phyloP scores from a whole-genome alignment of 2,329 filamentous ascomycete genomes.

The Fusarium sp. region DNA sequence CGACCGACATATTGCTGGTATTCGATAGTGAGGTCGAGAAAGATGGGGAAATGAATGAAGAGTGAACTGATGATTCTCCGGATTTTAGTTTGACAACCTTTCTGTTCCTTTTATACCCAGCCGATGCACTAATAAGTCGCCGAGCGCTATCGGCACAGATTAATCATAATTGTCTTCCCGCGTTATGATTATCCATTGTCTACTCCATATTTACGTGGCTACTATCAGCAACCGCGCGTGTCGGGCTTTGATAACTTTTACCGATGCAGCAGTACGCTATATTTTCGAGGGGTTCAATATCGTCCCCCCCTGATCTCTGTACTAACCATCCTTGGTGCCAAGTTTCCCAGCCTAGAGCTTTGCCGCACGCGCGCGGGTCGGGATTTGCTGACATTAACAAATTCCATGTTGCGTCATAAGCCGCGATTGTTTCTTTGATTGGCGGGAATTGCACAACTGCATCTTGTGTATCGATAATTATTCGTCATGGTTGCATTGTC shows the following conservation, averaged over 20 bases:
- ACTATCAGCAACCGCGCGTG: background rate
- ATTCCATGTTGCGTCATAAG: background rate
- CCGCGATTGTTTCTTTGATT: background rate
- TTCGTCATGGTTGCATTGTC: too few relatives aligned
- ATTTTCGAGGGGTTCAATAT: background rate
- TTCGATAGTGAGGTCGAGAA: background rate
- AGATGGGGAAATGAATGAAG: background rate
- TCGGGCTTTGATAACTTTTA: accelerated
- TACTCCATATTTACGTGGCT: background rate
- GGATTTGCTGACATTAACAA: background rate
- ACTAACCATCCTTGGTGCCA: too few relatives aligned
- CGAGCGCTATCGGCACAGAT: background rate
- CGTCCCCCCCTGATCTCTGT: too few relatives aligned
- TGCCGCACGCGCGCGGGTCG: slow-evolving; percentile 7
- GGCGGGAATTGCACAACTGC: background rate
- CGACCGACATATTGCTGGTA: background rate
- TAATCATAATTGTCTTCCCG: background rate
- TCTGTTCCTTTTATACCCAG: background rate
- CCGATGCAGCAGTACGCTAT: background rate
- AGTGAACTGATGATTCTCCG: background rate
- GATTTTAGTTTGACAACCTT: background rate
- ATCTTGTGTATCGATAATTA: too few relatives aligned
- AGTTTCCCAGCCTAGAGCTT: too few relatives aligned
- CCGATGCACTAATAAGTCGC: background rate
- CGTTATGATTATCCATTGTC: background rate